phyloP scores from a whole-genome alignment of 1,284 basidiomycete genomes.

The Sporisorium sorghi region DNA sequence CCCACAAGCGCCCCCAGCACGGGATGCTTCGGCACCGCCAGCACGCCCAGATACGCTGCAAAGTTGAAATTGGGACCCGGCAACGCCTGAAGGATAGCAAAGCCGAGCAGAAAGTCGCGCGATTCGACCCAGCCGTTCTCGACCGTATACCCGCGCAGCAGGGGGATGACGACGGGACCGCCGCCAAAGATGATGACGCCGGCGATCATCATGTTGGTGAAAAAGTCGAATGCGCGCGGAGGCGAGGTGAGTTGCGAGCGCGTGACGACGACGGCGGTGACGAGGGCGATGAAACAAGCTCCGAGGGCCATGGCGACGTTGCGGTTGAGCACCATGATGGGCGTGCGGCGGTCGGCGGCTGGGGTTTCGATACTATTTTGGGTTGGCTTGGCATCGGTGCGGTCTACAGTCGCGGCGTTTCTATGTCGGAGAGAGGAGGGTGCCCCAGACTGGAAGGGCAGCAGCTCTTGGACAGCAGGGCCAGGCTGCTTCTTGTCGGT shows the following conservation, averaged over 20 bases:
- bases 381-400: background rate
- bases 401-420: conserved; percentile 13
- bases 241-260: conserved; percentile 67
- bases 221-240: conserved; percentile 69
- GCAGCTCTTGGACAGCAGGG: conserved; percentile 15
- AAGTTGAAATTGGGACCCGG: conserved; percentile 76
- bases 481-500: conserved; percentile 23
- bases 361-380: background rate
- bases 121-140: conserved; percentile 72
- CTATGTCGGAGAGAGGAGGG: conserved; percentile 19
- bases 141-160: conserved; percentile 75
- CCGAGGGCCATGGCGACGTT: conserved; percentile 58
- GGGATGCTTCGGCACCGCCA: conserved; percentile 69
- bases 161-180: conserved; percentile 76
- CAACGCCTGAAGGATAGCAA: conserved; percentile 72
- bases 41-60: conserved; percentile 74
- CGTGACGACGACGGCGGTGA: conserved; percentile 69
- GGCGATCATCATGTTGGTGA: conserved; percentile 72
- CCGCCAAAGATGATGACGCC: conserved; percentile 76
- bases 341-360: conserved; percentile 20
- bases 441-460: conserved; percentile 24
- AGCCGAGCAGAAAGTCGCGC: conserved; percentile 75
- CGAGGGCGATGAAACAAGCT: conserved; percentile 59
- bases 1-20: conserved; percentile 73
- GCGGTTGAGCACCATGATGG: conserved; percentile 46